Evolutionary conservation across 1,139 yeast species (phyloP), one percentile per base, ranked within the genome.

Genomic region (Candida mesenterica): DNA sequence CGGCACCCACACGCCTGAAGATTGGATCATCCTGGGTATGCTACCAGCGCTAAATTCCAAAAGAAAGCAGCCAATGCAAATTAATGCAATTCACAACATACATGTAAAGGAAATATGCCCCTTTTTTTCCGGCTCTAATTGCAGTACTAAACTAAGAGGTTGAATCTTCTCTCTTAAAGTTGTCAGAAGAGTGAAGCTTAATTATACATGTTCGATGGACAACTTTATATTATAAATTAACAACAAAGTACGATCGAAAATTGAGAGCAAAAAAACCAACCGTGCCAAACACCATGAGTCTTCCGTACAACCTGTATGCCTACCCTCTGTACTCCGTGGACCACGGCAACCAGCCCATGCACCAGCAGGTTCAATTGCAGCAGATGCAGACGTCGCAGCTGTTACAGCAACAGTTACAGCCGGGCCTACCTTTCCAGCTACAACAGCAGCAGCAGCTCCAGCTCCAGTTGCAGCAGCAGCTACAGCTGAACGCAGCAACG

Each of bases 291-390:
- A 13, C 38, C 33, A 44, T 44, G 48, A 44, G 40, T 28, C 33
- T 39, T 18, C 48, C 48, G 12, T 44, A 39, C 28, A 44, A 44
- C 34, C 41, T 36, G 24, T 44, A 44, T 29, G 28, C 34, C 14
- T 44, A 39, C 32, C 40, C 33, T 15, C 37, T 38, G 13, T 28
- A 22, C 30, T 18, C 30, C 17, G 28, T 24, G 12, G 15, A n/a
- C 17, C 28, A 25, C 28, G n/a, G n/a, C 13, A 24, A 7, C 13
- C 12, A 24, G 13, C 26, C 5, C 8, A 7, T 7, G 13, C 26
- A 5, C 13, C 5, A 7, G 29, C 38, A 29, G 29, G 28, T 32
- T n/a, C 32, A 16, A 15, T 23, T 16, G 5, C 27, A 13, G 19
- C 32, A 20, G 22, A 14, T 20, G 26, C 27, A 16, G 15, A n/a